Evolutionary conservation across 345 rosid genomes (phyloP).

Genomic region (Punica granatum): DNA sequence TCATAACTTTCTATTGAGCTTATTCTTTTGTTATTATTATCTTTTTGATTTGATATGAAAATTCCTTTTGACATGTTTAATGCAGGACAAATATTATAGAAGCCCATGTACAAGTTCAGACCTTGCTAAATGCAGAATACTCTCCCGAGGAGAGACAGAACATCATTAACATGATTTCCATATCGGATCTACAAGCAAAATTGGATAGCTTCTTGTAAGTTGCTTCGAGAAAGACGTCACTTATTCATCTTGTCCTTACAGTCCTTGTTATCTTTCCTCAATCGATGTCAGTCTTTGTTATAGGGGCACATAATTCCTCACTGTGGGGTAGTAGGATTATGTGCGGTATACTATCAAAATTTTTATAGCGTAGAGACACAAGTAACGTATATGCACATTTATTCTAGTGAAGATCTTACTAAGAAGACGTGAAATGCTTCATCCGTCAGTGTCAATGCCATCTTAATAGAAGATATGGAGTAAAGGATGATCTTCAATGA

Average conservation of each 20-base stretch:
- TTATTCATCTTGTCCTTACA: background rate
- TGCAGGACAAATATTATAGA: conserved; percentile 93
- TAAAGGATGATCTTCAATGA: too few species aligned
- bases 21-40: too few species aligned
- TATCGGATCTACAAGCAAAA: conserved; percentile 59
- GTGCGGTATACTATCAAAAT: background rate
- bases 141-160: conserved; percentile 54
- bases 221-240: background rate
- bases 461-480: too few species aligned
- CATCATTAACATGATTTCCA: conserved; percentile 53
- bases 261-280: background rate
- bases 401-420: too few species aligned
- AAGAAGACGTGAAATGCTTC: too few species aligned
- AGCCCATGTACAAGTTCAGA: conserved; percentile 78
- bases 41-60: background rate
- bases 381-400: too few species aligned
- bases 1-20: too few species aligned
- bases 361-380: too few species aligned
- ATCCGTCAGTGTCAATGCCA: too few species aligned
- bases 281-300: background rate
- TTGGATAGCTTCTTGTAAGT: conserved; percentile 60
- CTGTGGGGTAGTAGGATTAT: too few species aligned
- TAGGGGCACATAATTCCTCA: too few species aligned
- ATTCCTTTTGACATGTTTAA: background rate
- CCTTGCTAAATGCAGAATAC: conserved; percentile 68